Evolutionary conservation across 768 basidiomycete species (phyloP).

Genomic region (Xerocomellus chrysenteron): DNA sequence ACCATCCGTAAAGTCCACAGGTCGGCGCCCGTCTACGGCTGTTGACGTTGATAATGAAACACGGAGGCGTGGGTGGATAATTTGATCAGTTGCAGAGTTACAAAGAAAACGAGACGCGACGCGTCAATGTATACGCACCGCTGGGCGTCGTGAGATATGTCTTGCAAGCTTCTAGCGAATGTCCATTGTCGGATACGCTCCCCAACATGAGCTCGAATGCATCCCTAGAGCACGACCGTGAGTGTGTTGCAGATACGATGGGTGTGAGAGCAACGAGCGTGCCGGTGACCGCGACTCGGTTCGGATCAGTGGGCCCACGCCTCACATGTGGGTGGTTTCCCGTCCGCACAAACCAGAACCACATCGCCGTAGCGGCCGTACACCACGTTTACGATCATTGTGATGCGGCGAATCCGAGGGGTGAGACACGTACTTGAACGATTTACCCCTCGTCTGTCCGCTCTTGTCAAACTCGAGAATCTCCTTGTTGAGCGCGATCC

Average conservation of each 20-base stretch:
- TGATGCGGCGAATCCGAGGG: neutral
- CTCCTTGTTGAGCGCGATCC: conserved; percentile 64
- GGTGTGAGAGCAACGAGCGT: conserved; percentile 2
- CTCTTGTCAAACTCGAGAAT: conserved; percentile 54
- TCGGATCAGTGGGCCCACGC: neutral
- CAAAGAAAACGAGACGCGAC: neutral
- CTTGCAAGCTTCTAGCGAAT: conserved; percentile 86
- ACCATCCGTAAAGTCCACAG: conserved; percentile 38
- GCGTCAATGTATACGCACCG: conserved; percentile 35
- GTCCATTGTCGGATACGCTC: conserved; percentile 70
- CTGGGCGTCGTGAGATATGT: conserved; percentile 63
- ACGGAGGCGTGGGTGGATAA: neutral
- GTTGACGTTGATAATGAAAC: neutral
- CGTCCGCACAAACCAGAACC: neutral
- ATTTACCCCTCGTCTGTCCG: conserved; percentile 18
- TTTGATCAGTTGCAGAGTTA: neutral
- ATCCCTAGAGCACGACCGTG: conserved; percentile 54
- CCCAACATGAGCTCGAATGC: conserved; percentile 84
- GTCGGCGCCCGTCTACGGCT: conserved; percentile 13
- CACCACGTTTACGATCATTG: neutral
- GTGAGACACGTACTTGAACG: conserved; percentile 44
- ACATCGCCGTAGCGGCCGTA: neutral
- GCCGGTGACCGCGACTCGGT: neutral
- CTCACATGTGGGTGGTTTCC: neutral
- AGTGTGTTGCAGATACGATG: conserved; percentile 6